These are phyloP conservation scores for Gossypium davidsonii DNA, from an alignment of 441 rosid species.

Conservation along the genomic window DNA sequence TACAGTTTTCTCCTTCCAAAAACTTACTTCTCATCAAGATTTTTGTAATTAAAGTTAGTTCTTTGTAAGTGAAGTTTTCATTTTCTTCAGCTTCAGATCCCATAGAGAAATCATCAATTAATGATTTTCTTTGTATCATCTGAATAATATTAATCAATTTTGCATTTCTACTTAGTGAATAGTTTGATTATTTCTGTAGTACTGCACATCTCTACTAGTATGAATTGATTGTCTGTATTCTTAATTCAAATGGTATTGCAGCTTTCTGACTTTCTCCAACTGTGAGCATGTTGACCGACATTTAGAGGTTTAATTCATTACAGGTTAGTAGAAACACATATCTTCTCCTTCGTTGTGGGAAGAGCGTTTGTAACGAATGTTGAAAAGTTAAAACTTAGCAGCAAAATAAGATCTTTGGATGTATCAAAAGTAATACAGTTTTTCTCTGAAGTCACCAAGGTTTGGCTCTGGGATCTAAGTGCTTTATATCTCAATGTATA, in stretches of 20 bases:
- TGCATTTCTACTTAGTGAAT: neutral
- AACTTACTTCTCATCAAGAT: neutral
- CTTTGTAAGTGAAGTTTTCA: conserved; percentile 1
- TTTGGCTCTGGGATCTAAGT: conserved; percentile 31
- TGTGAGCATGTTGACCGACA: conserved; percentile 22
- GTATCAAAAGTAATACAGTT: conserved; percentile 56
- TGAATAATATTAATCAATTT: conserved; percentile 2
- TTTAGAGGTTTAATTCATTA: conserved; percentile 28
- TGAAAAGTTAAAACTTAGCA: conserved; percentile 91
- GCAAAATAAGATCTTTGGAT: conserved; percentile 84
- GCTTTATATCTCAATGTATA: conserved; percentile 8
- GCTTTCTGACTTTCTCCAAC: conserved; percentile 15
- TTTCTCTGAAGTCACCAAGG: conserved; percentile 81
- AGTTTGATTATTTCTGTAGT: neutral
- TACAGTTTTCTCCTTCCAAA: neutral
- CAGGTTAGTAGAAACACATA: conserved; percentile 99
- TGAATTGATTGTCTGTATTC: conserved; percentile 6
- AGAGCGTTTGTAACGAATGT: conserved; percentile 98
- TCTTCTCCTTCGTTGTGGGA: conserved; percentile 98
- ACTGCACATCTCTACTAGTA: neutral
- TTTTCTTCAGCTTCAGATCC: neutral
- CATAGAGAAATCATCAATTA: conserved; percentile 3
- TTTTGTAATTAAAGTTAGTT: neutral
- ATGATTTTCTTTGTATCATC: neutral
- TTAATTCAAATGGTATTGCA: conserved; percentile 7